Evolutionary conservation across 2,329 filamentous ascomycete genomes (phyloP).

Genomic region (Grosmannia serpens): DNA sequence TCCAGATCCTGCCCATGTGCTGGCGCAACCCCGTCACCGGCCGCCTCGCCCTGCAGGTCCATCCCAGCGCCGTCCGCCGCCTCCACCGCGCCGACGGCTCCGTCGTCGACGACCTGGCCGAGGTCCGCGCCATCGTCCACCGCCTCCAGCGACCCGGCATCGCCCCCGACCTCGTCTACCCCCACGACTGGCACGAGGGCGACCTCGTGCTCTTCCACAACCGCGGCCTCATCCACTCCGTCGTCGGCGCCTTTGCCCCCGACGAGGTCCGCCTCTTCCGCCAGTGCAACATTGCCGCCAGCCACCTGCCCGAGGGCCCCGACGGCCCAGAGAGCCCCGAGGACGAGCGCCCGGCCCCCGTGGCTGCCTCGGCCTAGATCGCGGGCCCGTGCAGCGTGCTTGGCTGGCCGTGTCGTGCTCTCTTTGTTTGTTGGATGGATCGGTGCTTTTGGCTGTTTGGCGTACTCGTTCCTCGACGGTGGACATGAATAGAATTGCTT

Average conservation of each 20-base stretch:
- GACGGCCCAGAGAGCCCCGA: too few relatives aligned
- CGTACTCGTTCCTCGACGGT: too few relatives aligned
- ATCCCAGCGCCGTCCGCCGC: slow-evolving; percentile 59
- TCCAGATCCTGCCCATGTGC: slow-evolving; percentile 63
- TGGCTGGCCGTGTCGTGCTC: too few relatives aligned
- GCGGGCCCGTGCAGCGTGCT: too few relatives aligned
- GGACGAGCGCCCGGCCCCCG: background rate
- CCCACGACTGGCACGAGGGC: slow-evolving; percentile 67
- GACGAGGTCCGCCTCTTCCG: slow-evolving; percentile 66
- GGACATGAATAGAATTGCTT: too few relatives aligned
- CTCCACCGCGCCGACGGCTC: slow-evolving; percentile 56
- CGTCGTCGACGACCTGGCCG: slow-evolving; percentile 55
- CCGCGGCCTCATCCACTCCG: slow-evolving; percentile 60
- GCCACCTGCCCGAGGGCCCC: slow-evolving; percentile 16
- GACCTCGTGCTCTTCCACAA: slow-evolving; percentile 73
- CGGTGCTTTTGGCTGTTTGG: too few relatives aligned
- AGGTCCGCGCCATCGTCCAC: slow-evolving; percentile 58
- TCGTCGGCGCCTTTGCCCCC: slow-evolving; percentile 61
- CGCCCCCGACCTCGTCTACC: slow-evolving; percentile 54
- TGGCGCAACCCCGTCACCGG: slow-evolving; percentile 68
- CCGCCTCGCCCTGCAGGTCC: slow-evolving; percentile 58
- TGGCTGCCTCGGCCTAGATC: background rate
- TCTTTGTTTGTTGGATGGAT: too few relatives aligned
- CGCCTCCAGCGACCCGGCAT: slow-evolving; percentile 62
- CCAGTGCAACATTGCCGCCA: slow-evolving; percentile 70